Evolutionary conservation across 768 basidiomycete genomes (phyloP).

Genomic region (Psilocybe sp.): DNA sequence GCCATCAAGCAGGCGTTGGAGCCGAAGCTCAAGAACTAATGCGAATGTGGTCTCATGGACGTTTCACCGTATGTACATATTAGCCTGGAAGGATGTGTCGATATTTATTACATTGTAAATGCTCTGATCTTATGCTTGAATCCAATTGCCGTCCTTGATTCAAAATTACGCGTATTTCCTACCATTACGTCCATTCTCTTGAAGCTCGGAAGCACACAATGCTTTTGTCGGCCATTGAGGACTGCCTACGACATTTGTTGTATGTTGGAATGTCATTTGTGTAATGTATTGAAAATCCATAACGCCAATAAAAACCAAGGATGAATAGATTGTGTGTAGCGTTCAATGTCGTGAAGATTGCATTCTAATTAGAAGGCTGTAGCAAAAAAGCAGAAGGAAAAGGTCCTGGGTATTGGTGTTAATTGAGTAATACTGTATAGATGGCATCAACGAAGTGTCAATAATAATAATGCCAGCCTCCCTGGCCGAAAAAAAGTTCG

Average conservation of each 20-base stretch:
- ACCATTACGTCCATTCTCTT: too few relatives aligned
- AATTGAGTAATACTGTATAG: neutral
- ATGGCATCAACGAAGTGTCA: neutral
- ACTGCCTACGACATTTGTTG: too few relatives aligned
- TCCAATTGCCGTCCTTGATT: too few relatives aligned
- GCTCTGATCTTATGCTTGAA: too few relatives aligned
- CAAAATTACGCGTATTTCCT: too few relatives aligned
- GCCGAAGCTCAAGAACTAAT: constrained; percentile 18
- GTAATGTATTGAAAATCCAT: neutral
- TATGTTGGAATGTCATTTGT: too few relatives aligned
- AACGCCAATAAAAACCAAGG: neutral
- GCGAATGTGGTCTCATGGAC: neutral
- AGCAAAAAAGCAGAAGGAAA: neutral
- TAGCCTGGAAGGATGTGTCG: too few relatives aligned
- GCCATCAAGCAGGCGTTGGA: constrained; percentile 65
- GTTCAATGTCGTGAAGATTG: neutral
- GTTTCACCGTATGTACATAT: neutral
- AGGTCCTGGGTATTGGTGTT: constrained; percentile 2
- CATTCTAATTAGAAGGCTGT: neutral
- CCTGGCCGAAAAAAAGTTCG: neutral
- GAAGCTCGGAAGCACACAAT: too few relatives aligned
- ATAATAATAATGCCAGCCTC: neutral
- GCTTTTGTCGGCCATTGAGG: too few relatives aligned
- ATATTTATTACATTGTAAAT: too few relatives aligned
- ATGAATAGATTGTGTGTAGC: neutral